Evolutionary conservation across 1,284 basidiomycete genomes (phyloP).

Genomic region (Apiotrichum mycotoxinovorans): DNA sequence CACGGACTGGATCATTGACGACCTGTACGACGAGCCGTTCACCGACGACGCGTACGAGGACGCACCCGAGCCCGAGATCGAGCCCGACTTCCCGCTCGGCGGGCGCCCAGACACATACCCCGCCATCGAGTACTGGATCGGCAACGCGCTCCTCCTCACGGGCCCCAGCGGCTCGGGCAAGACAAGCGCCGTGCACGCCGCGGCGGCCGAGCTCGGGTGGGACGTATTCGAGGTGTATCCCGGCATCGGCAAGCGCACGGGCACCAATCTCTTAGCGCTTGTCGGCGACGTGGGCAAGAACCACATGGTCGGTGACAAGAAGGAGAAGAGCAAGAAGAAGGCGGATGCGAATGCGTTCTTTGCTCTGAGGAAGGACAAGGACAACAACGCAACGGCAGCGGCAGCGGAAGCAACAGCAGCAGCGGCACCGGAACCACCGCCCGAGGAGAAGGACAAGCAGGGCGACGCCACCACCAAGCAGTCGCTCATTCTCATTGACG

Average conservation of each 20-base stretch:
- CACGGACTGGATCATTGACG: conserved; percentile 49
- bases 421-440: background rate
- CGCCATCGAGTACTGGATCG: conserved; percentile 51
- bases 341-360: conserved; percentile 4
- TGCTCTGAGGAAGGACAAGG: background rate
- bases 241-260: conserved; percentile 83
- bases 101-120: conserved; percentile 30
- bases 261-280: conserved; percentile 69
- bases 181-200: conserved; percentile 87
- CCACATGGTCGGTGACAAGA: conserved; percentile 60
- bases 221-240: conserved; percentile 96
- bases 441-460: background rate
- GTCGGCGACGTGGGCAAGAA: conserved; percentile 93
- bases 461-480: conserved; percentile 60
- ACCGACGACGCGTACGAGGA: conserved; percentile 24
- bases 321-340: conserved; percentile 8
- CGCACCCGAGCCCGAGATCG: conserved; percentile 23
- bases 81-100: conserved; percentile 21
- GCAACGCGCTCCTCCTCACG: conserved; percentile 77
- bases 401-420: too few relatives aligned
- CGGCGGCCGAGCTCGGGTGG: conserved; percentile 88
- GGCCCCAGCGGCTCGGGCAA: conserved; percentile 88
- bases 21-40: conserved; percentile 33
- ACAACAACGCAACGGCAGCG: conserved; percentile 11
- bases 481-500: conserved; percentile 90